Evolutionary conservation across 176 grass and related monocot species (phyloP), one percentile per base, ranked within the genome.

Genomic region (Calamus simplicifolius): DNA sequence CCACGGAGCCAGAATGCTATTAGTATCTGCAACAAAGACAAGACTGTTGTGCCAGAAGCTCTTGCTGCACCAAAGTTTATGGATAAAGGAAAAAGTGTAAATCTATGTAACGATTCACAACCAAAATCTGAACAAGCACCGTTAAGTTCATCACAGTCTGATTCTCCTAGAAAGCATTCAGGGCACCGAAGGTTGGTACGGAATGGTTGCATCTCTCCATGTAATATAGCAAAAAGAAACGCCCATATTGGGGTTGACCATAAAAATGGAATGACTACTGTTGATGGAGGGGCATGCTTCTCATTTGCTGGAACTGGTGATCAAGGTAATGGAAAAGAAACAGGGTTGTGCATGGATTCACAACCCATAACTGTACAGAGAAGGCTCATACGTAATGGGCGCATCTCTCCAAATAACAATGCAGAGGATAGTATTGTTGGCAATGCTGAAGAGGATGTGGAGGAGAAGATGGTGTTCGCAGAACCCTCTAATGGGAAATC

Each of bases 81-180:
- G 5, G 79, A 72, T 65, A 78, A 72, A 73, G 67, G 75, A 53
- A 77, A 92, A 71, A 49, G 51, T 3, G 58, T 63, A 25, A 49
- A 38, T 66, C 21, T 62, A 57, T 54, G 52, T 70, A 56, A 10
- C 29, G 60, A 63, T 10, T 0, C 29, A 60, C 25, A 60, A 29
- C 16, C 27, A 30, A n/a, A n/a, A 31, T 60, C 58, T 28, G 30
- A 60, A 60, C 58, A 60, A 55, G 68, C 49, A 64, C 49, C 51
- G 58, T 64, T 74, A 75, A 87, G 30, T 18, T 29, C 58, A 52
- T 23, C 54, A 57, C 23, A 12, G 29, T 62, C 62, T 59, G 56
- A 59, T 60, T 38, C 67, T 70, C 75, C 76, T 83, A 73, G 50
- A 64, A 81, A 77, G 54, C 70, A 68, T 69, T 61, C 75, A 27